phyloP scores from a whole-genome alignment of 768 basidiomycete genomes.

The Mycena haematopus region DNA sequence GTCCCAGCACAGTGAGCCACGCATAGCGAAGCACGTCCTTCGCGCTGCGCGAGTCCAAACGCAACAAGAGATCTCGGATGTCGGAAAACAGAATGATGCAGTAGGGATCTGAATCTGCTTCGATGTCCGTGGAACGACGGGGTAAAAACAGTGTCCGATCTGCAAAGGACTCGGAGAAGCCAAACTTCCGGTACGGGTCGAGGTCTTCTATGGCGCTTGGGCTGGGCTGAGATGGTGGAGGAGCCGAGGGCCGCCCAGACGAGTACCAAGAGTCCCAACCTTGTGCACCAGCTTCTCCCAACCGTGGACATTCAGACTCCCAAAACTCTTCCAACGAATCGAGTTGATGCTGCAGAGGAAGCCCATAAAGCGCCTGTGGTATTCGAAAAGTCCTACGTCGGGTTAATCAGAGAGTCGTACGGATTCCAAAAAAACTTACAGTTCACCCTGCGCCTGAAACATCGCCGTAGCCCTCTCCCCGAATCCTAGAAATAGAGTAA shows the following conservation, averaged over 20 bases:
- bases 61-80: slow-evolving; percentile 63
- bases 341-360: slow-evolving; percentile 56
- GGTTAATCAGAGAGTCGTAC: not conserved
- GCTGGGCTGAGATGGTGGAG: slow-evolving; percentile 17
- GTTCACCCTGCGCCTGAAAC: slow-evolving; percentile 84
- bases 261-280: slow-evolving; percentile 75
- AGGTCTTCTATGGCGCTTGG: slow-evolving; percentile 34
- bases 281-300: slow-evolving; percentile 67
- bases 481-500: slow-evolving; percentile 56
- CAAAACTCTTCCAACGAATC: slow-evolving; percentile 79
- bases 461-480: slow-evolving; percentile 76
- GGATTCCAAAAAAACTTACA: slow-evolving; percentile 55
- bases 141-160: slow-evolving; percentile 57
- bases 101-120: slow-evolving; percentile 69
- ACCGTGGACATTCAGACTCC: slow-evolving; percentile 82
- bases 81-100: slow-evolving; percentile 76
- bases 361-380: slow-evolving; percentile 51
- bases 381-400: slow-evolving; percentile 60
- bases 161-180: slow-evolving; percentile 55
- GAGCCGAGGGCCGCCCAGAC: slow-evolving; percentile 36
- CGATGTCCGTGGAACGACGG: slow-evolving; percentile 58
- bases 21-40: slow-evolving; percentile 66
- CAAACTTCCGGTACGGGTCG: slow-evolving; percentile 78
- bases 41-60: slow-evolving; percentile 49
- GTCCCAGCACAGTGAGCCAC: slow-evolving; percentile 75